Evolutionary conservation across 805 yeast species (phyloP).

Genomic region (Isabelozyma pseudorhagii): DNA sequence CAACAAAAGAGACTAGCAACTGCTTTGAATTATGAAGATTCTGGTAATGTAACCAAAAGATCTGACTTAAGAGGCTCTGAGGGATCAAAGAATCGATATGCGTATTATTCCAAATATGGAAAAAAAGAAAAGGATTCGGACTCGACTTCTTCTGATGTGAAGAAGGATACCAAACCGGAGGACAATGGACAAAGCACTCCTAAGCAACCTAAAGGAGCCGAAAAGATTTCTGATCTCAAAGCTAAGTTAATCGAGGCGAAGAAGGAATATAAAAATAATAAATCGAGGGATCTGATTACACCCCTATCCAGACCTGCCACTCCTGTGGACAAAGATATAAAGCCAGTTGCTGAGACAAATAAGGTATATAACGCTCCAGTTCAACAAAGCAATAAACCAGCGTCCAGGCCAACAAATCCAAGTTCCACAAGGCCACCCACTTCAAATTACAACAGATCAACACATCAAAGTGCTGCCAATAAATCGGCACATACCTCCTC

Average conservation of each 20-base stretch:
- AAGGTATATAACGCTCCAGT: not conserved
- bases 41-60: conserved; percentile 7
- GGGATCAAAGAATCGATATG: conserved; percentile 24
- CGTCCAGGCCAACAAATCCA: not conserved
- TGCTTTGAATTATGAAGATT: conserved; percentile 19
- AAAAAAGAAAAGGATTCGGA: conserved; percentile 3
- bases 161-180: not conserved
- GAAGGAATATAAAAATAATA: conserved; percentile 12
- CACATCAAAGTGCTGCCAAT: not conserved
- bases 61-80: conserved; percentile 8
- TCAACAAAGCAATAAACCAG: not conserved
- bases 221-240: conserved; percentile 13
- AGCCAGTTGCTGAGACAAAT: not conserved
- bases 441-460: not conserved
- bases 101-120: conserved; percentile 24
- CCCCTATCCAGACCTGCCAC: not conserved
- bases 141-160: not conserved
- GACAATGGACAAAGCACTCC: not conserved
- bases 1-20: conserved; percentile 5
- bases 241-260: conserved; percentile 20
- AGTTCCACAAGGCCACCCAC: not conserved
- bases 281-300: conserved; percentile 1
- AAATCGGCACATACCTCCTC: not conserved
- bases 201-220: conserved; percentile 3
- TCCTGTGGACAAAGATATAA: not conserved